phyloP scores from a whole-genome alignment of 2,329 filamentous ascomycete genomes.

The Plectosphaerella cucumerina region DNA sequence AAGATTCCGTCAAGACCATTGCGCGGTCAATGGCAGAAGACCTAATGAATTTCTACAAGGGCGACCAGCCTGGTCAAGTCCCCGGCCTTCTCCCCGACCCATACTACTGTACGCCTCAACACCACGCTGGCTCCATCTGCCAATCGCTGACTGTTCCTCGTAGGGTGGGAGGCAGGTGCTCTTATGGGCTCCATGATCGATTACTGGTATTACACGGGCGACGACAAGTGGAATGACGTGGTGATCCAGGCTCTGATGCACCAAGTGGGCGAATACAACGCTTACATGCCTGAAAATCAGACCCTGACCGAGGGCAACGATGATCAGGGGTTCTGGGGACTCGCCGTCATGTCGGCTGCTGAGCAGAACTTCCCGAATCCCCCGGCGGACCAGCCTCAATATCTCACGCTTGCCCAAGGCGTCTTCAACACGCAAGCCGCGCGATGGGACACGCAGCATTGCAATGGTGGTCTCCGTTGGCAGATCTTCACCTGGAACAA shows the following conservation, averaged over 20 bases:
- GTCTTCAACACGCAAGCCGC: constrained; percentile 76
- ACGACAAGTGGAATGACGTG: constrained; percentile 66
- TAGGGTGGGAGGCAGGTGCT: constrained; percentile 71
- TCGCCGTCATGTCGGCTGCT: constrained; percentile 74
- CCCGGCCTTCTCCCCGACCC: constrained; percentile 49
- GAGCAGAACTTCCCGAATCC: constrained; percentile 74
- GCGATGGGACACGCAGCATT: constrained; percentile 67
- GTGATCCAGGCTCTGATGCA: constrained; percentile 65
- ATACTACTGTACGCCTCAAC: constrained; percentile 45
- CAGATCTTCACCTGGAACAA: constrained; percentile 82
- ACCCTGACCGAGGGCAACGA: constrained; percentile 63
- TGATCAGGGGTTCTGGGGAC: constrained; percentile 81
- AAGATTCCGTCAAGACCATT: constrained; percentile 46
- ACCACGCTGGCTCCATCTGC: neutral
- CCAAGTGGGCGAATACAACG: constrained; percentile 67
- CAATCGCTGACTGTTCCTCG: neutral
- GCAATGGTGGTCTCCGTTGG: constrained; percentile 72
- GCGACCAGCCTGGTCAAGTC: constrained; percentile 43
- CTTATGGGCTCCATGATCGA: constrained; percentile 70
- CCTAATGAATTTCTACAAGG: constrained; percentile 38
- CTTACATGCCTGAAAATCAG: constrained; percentile 75
- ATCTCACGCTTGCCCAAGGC: constrained; percentile 70
- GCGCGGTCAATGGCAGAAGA: constrained; percentile 42
- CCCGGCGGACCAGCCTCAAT: constrained; percentile 54
- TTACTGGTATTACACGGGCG: constrained; percentile 81